Base-by-base conservation (phyloP, 768 basidiomycete species). In the Mrakia hoshinonis region DNA sequence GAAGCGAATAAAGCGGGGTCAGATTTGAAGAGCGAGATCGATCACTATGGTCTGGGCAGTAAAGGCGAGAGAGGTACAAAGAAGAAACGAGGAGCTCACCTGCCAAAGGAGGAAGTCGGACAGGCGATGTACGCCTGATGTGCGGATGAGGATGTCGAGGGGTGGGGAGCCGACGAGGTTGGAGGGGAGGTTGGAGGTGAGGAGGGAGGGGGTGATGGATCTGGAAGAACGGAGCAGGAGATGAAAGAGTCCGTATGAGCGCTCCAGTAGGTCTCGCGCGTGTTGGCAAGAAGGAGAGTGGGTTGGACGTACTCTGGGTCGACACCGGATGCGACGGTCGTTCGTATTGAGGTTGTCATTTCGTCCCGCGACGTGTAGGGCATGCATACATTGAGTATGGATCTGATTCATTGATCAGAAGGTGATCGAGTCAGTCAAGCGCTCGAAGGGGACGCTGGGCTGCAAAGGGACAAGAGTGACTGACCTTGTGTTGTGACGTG, bases 71-170 rank as follows among this genome's bases (percentile, higher is more conserved):
- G 29, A 26, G 29, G 36, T 38, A 15, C 26, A 66, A 58, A 26
- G 7, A 36, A 11, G 11, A 71, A n/a, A 46, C 61, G 24, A 3
- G 64, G 34, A 64, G 80, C 86, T 70, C 69, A 90, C 94, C 89
- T 99, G 96, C 96, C 95, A 99, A 20, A 94, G 85, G 77, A 97
- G 79, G 77, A 87, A 99, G 75, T 96, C 92, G 76, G 90, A 92
- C 29, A 96, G 80, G 4, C 92, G 84, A 70, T 85, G 88, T 6
- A 95, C 96, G 13, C 93, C 92, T 64, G 91, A 92, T 0, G 94
- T 96, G 51, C 96, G 85, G 26, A 99, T 82, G 65, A 98, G 84
- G 60, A 99, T 85, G 76, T 98, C 95, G 0, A 96, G 82, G 13
- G 91, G 90, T 15, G 89, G 90, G 75, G 72, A 70, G 31, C 38